Percentiles rank a stretch among this genome's conserved stretches.
phyloP scores from a whole-genome alignment of 129 eudicot genomes.

The Erigeron canadensis region DNA sequence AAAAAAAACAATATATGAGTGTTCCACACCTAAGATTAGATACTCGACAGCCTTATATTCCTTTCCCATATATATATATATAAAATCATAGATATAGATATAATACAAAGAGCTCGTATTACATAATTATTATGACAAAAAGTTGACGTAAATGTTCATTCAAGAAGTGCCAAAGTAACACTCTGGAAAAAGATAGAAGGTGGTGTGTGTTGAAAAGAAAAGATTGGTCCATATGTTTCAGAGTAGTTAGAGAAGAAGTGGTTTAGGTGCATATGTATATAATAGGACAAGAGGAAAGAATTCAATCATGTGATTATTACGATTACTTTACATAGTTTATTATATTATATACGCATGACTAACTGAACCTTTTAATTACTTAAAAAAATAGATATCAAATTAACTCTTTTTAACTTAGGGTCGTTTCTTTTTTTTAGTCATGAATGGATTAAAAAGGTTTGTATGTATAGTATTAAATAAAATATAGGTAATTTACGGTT shows the following conservation, averaged over 20 bases:
- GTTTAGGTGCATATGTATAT: conserved; percentile 31
- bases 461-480: too few relatives aligned
- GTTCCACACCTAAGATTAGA: too few relatives aligned
- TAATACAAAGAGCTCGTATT: too few relatives aligned
- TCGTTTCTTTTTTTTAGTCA: too few relatives aligned
- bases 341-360: too few relatives aligned
- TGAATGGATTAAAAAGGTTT: too few relatives aligned
- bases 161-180: neutral
- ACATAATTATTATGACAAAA: neutral
- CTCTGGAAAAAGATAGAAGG: conserved; percentile 7
- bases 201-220: neutral
- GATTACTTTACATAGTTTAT: too few relatives aligned
- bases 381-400: neutral
- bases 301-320: too few relatives aligned
- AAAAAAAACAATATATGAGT: neutral
- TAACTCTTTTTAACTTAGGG: too few relatives aligned
- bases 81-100: neutral
- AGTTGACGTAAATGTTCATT: neutral
- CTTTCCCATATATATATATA: neutral
- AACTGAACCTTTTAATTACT: conserved; percentile 8
- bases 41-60: too few relatives aligned
- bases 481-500: too few relatives aligned
- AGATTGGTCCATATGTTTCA: conserved; percentile 24
- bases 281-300: conserved; percentile 12
- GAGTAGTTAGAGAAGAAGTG: conserved; percentile 34